phyloP scores from a whole-genome alignment of 2,329 filamentous ascomycete species.

The Talaromyces pinophilus region DNA sequence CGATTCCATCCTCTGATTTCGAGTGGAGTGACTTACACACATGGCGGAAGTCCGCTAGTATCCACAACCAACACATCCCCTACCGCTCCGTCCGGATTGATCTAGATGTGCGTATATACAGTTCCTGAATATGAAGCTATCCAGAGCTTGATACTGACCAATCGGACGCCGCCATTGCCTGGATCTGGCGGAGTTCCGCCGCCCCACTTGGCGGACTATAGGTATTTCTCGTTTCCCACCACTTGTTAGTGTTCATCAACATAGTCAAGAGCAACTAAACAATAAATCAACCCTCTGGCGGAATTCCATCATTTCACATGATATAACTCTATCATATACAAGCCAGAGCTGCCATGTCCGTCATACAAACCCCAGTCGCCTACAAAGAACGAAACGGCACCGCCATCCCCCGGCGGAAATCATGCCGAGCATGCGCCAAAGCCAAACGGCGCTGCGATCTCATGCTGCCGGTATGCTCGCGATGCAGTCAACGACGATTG shows the following conservation, averaged over 20 bases:
- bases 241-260: background rate
- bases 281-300: background rate
- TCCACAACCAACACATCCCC: background rate
- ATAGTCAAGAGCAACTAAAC: background rate
- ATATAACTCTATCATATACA: background rate
- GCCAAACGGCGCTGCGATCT: constrained; percentile 61
- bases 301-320: background rate
- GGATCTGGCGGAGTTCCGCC: constrained; percentile 22
- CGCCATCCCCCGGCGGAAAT: constrained; percentile 53
- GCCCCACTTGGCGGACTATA: background rate
- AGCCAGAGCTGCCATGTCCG: constrained; percentile 7
- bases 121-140: background rate
- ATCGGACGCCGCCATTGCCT: background rate
- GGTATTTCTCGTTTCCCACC: background rate
- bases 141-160: background rate
- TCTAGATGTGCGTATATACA: background rate
- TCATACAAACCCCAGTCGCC: constrained; percentile 17
- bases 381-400: constrained; percentile 47
- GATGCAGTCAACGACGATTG: constrained; percentile 54
- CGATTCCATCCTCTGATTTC: too few species aligned
- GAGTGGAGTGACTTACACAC: background rate
- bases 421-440: constrained; percentile 58
- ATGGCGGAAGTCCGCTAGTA: constrained; percentile 4
- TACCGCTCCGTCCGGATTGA: too few species aligned
- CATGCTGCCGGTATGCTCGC: constrained; percentile 53